These are phyloP conservation scores for Metschnikowia arizonensis DNA, from an alignment of 805 yeast species.

Conservation along the genomic window DNA sequence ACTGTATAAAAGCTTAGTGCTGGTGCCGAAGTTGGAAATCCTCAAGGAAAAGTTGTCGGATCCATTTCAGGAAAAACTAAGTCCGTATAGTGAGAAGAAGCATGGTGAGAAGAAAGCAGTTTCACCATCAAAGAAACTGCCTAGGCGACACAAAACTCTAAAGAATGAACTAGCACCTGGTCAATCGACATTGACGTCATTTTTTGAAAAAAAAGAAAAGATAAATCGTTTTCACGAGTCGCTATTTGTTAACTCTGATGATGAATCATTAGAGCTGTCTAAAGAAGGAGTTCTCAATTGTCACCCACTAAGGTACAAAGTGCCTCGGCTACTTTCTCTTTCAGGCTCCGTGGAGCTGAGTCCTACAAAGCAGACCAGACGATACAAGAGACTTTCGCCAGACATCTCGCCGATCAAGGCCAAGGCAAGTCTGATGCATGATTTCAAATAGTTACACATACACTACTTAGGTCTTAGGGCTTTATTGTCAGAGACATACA, in stretches of 20 bases:
- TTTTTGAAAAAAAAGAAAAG: constrained; percentile 9
- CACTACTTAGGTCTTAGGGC: not conserved
- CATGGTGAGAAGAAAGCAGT: not conserved
- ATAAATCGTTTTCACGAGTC: constrained; percentile 8
- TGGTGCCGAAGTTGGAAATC: not conserved
- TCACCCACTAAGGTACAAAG: not conserved
- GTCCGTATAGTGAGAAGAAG: not conserved
- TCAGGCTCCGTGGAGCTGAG: constrained; percentile 13
- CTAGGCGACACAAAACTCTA: constrained; percentile 7
- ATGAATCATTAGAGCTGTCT: constrained; percentile 10
- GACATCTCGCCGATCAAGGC: constrained; percentile 8
- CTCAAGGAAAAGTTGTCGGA: not conserved
- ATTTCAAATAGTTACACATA: not conserved
- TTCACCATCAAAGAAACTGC: constrained; percentile 5
- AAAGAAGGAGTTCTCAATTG: not conserved
- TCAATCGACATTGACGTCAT: constrained; percentile 18
- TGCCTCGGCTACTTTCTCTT: constrained; percentile 2
- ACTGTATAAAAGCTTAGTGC: not conserved
- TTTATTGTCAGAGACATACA: too few relatives aligned
- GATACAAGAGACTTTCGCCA: constrained; percentile 12
- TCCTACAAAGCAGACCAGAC: constrained; percentile 14
- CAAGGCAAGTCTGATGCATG: not conserved
- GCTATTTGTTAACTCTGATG: constrained; percentile 13
- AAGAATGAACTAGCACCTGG: constrained; percentile 15
- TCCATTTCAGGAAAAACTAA: not conserved